Evolutionary conservation across 352 stramenopile species (phyloP).

Genomic region (Globisporangium orthogonon): DNA sequence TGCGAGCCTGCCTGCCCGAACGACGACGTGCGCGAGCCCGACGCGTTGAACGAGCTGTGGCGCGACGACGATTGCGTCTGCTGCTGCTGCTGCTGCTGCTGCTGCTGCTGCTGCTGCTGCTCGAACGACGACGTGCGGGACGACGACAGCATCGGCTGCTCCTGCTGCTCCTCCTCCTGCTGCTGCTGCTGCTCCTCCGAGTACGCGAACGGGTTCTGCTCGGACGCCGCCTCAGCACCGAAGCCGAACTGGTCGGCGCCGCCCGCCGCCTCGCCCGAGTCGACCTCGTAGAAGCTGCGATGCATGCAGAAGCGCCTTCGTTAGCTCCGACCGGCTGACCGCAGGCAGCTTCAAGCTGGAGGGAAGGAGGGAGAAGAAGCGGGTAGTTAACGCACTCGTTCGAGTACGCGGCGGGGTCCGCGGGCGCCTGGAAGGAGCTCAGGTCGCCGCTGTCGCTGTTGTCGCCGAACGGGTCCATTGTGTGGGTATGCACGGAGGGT

Average conservation of each 20-base stretch:
- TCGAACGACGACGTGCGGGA: constrained; percentile 13
- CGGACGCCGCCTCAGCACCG: constrained; percentile 2
- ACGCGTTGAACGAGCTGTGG: constrained; percentile 18
- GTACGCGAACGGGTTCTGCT: constrained; percentile 20
- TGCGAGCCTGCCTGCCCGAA: constrained; percentile 13
- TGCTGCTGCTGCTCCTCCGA: constrained; percentile 2
- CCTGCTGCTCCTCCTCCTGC: no score
- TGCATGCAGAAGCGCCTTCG: no score
- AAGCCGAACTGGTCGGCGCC: constrained; percentile 8
- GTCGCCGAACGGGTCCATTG: constrained; percentile 67
- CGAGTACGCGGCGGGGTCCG: constrained; percentile 28
- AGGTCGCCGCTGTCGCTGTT: constrained; percentile 32
- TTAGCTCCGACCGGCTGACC: no score
- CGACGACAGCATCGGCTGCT: constrained; percentile 9
- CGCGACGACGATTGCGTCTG: constrained; percentile 10
- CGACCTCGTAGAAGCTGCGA: constrained; percentile 65
- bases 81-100: no score
- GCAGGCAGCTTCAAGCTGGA: not conserved
- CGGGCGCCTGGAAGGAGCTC: constrained; percentile 52
- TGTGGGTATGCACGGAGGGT: not conserved
- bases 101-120: no score
- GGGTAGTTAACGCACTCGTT: constrained; percentile 66
- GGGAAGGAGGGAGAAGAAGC: not conserved
- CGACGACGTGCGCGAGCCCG: constrained; percentile 11
- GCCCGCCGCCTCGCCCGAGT: constrained; percentile 22